Evolutionary conservation across 306 rosid genomes (phyloP), one percentile per base, ranked within the genome.

Genomic region (Pterocarpus macrocarpus): DNA sequence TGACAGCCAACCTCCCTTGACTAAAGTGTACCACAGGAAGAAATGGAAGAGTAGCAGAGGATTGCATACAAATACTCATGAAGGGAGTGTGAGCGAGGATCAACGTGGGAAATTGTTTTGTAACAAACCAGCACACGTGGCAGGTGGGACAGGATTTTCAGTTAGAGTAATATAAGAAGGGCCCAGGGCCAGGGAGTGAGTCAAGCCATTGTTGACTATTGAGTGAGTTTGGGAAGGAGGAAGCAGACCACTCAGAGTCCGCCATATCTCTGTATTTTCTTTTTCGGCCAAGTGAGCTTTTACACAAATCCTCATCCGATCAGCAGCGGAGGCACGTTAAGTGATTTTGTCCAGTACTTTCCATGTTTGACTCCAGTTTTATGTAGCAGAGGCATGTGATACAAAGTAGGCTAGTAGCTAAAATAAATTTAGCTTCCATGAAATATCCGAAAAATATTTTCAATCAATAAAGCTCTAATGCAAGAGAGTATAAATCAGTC

Each of bases 401-500:
- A 39, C 70, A 9, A 65, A 39, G 58, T 28, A 67, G n/a, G 62
- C 53, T 32, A 56, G 73, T 38, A 16, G 74, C 15, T 47, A 44
- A 67, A 57, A 67, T 67, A 44, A 57, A 64, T 71, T 63, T 80
- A 36, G 35, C 17, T 56, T 66, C 43, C 5, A 11, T 22, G 28
- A 35, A 58, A 71, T 30, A 78, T 64, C 58, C 33, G 16, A 73
- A 63, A 69, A 38, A n/a, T 59, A 34, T 59, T 73, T 44, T 43
- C 11, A 10, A 13, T 71, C 3, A 62, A 57, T 8, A 49, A 44
- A 41, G 59, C 11, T 69, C 73, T 47, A 41, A 71, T 67, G 70
- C 81, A 57, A 70, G 62, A 45, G 30, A 59, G 30, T 68, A 75
- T 30, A 66, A 82, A 64, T 30, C 64, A 73, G 66, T 57, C 49